phyloP scores from a whole-genome alignment of 371 early-diverging fungal species.

The Rhizopus sp. region DNA sequence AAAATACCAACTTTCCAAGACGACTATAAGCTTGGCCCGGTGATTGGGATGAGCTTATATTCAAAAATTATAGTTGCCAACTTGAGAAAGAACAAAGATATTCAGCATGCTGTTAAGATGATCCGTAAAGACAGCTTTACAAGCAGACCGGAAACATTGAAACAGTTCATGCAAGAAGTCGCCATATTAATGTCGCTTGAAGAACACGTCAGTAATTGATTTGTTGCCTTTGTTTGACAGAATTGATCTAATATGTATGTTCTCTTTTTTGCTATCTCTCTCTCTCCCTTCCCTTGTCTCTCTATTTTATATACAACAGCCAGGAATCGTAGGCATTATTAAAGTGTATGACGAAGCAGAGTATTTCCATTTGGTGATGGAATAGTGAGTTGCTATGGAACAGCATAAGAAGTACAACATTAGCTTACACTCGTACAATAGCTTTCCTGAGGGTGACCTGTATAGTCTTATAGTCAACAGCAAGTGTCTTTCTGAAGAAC shows the following conservation, averaged over 20 bases:
- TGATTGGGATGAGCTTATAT: constrained; percentile 68
- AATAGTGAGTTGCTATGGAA: constrained; percentile 17
- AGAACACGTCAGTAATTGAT: constrained; percentile 56
- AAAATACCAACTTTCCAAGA: constrained; percentile 50
- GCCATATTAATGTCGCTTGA: constrained; percentile 71
- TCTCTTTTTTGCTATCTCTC: not conserved
- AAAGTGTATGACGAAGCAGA: constrained; percentile 14
- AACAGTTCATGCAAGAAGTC: constrained; percentile 71
- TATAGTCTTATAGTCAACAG: constrained; percentile 86
- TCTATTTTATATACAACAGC: constrained; percentile 12
- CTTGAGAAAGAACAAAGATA: constrained; percentile 41
- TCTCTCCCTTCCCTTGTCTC: not conserved
- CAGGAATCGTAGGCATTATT: constrained; percentile 15
- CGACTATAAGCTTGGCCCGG: constrained; percentile 47
- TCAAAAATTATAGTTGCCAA: constrained; percentile 61
- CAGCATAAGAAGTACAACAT: not conserved
- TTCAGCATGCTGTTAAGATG: constrained; percentile 65
- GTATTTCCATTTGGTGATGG: constrained; percentile 17
- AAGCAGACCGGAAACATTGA: constrained; percentile 51
- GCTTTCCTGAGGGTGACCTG: constrained; percentile 85
- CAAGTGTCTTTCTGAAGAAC: constrained; percentile 72
- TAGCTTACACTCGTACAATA: constrained; percentile 8
- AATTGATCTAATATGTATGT: not conserved
- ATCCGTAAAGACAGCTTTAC: constrained; percentile 56
- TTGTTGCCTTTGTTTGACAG: not conserved